phyloP scores from a whole-genome alignment of 768 basidiomycete genomes.

The Lactarius indigo region DNA sequence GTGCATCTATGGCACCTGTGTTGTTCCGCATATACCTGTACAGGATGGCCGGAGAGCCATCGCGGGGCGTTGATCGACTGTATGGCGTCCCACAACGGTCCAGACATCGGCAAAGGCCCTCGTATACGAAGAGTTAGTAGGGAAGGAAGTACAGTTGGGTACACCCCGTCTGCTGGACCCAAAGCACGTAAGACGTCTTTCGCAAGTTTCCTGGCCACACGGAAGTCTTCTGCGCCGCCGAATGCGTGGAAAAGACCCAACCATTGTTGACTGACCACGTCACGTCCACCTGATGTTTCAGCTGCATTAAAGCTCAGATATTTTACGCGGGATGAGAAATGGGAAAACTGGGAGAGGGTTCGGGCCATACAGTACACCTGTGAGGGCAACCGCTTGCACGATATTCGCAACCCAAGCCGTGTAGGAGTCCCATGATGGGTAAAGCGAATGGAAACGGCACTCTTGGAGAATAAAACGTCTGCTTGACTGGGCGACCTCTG shows the following conservation, averaged over 20 bases:
- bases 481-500: background rate
- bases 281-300: background rate
- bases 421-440: background rate
- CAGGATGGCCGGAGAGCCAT: background rate
- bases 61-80: background rate
- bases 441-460: background rate
- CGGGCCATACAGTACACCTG: background rate
- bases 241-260: background rate
- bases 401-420: background rate
- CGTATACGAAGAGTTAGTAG: background rate
- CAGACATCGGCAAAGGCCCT: background rate
- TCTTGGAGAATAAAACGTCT: background rate
- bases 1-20: too few relatives aligned
- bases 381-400: background rate
- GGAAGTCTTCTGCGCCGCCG: background rate
- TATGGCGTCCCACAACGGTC: background rate
- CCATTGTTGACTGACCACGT: background rate
- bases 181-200: background rate
- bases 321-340: background rate
- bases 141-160: background rate
- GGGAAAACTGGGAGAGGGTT: background rate
- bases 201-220: background rate
- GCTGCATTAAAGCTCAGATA: background rate
- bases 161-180: background rate
- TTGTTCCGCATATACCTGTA: too few relatives aligned